Evolutionary conservation across 345 rosid species (phyloP), one percentile per base, ranked within the genome.

Genomic region (Eutrema japonicum): DNA sequence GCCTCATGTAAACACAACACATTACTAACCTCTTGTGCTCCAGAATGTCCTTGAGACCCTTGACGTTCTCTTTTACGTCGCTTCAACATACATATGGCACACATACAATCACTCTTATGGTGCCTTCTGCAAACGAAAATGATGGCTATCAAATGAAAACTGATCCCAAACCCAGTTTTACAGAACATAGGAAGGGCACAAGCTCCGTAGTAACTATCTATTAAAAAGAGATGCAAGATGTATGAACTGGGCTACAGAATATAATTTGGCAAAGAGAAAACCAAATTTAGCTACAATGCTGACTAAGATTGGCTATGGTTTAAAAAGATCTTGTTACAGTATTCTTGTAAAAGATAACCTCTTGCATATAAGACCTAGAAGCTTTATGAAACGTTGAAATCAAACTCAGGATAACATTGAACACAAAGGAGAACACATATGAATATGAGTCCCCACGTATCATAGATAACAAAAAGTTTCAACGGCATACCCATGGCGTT

Each of bases 1-100:
- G 46, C 30, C 3, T 16, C 30, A 60, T 50, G 69, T 18, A 16
- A 22, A 3, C 57, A 55, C 37, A 76, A 71, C 43, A 50, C 7
- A 27, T 41, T 26, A 58, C 84, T 90, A 46, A 71, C 68, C 75
- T 89, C 88, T 62, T 78, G 88, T 37, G 70, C 76, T 50, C 85
- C 95, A 76, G 66, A 68, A 49, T 79, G 85, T 66, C 87, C 93
- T 77, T 82, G 83, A 76, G 81, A 81, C 66, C 82, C 73, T 54
- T 93, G 93, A 26, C 97, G 92, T 81, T 92, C 97, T 78, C 88
- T 86, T 80, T 93, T 90, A 42, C 91, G 96, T 58, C 97, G 85
- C 84, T 90, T 90, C 55, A 95, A 78, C 69, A 90, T 82, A 70
- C 97, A 95, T 72, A 95, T 74, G 12, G 99, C 99, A 81, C 99